Evolutionary conservation across 2,329 filamentous ascomycete genomes (phyloP).

Genomic region (Didymella arachidicola): DNA sequence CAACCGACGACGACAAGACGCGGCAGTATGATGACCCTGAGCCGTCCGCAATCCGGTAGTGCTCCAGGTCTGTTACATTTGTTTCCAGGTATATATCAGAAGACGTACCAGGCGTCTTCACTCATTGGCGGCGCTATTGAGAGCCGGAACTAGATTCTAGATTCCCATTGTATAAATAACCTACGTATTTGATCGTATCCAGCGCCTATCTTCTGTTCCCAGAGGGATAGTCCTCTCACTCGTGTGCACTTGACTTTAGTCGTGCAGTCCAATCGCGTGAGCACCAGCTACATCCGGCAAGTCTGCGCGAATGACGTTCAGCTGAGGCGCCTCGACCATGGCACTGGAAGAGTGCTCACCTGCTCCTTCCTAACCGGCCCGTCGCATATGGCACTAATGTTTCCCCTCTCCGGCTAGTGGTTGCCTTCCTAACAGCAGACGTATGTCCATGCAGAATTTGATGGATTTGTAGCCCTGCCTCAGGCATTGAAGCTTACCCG

Average conservation of each 20-base stretch:
- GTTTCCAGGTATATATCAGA: constrained; percentile 11
- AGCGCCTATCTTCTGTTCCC: not conserved
- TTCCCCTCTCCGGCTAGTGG: constrained; percentile 16
- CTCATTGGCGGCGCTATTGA: constrained; percentile 13
- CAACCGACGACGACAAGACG: constrained; percentile 35
- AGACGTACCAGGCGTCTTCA: constrained; percentile 13
- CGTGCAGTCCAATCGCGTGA: constrained; percentile 7
- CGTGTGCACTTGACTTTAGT: not conserved
- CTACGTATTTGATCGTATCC: not conserved
- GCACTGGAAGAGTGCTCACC: constrained; percentile 9
- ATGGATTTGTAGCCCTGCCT: constrained; percentile 1
- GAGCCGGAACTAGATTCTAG: constrained; percentile 13
- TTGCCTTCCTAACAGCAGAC: not conserved
- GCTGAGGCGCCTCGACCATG: constrained; percentile 13
- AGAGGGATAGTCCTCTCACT: not conserved
- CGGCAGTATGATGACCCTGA: constrained; percentile 39
- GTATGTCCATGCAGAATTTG: constrained; percentile 4
- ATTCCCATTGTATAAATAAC: constrained; percentile 15
- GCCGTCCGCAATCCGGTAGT: constrained; percentile 22
- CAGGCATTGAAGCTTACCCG: constrained; percentile 8
- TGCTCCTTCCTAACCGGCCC: constrained; percentile 29
- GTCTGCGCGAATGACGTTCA: constrained; percentile 17
- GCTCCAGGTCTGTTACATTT: not conserved
- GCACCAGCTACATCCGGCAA: constrained; percentile 11
- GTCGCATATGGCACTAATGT: constrained; percentile 24